Conservation (phyloP, 805 yeast genomes). For the Wickerhamomyces strasburgensis region DNA sequence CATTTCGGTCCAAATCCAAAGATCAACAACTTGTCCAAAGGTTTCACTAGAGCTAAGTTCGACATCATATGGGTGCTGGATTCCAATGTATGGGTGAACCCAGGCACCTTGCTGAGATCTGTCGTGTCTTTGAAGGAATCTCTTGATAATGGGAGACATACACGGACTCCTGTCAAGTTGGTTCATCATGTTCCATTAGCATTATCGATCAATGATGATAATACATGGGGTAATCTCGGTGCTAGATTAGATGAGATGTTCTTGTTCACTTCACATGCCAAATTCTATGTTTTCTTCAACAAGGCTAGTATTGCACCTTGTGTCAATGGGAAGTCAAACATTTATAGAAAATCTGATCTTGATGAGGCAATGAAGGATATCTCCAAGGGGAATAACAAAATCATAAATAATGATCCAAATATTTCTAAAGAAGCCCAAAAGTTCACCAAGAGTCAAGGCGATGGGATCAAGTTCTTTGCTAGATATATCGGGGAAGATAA, state of each 20-base stretch:
- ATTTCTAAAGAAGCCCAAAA: constrained; percentile 31
- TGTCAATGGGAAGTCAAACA: constrained; percentile 84
- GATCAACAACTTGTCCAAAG: constrained; percentile 81
- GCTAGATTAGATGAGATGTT: constrained; percentile 81
- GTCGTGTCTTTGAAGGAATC: constrained; percentile 46
- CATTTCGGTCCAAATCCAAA: constrained; percentile 85
- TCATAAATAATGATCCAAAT: constrained; percentile 28
- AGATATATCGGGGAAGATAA: constrained; percentile 88
- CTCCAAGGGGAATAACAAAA: constrained; percentile 27
- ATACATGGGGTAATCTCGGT: constrained; percentile 35
- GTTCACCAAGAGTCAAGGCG: constrained; percentile 27
- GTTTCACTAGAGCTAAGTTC: constrained; percentile 59
- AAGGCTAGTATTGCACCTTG: constrained; percentile 76
- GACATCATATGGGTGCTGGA: constrained; percentile 85
- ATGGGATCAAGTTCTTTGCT: constrained; percentile 66
- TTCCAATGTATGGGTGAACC: constrained; percentile 75
- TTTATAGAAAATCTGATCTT: constrained; percentile 64
- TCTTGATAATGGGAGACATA: constrained; percentile 44
- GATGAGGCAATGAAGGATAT: constrained; percentile 49
- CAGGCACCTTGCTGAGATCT: constrained; percentile 61
- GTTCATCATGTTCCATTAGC: constrained; percentile 84
- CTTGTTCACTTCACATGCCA: constrained; percentile 75
- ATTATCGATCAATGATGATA: constrained; percentile 28
- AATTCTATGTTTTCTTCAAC: constrained; percentile 77
- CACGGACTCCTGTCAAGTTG: constrained; percentile 45